Evolutionary conservation across 371 early-diverging fungal species (phyloP).

Genomic region (Funneliformis caledonium): DNA sequence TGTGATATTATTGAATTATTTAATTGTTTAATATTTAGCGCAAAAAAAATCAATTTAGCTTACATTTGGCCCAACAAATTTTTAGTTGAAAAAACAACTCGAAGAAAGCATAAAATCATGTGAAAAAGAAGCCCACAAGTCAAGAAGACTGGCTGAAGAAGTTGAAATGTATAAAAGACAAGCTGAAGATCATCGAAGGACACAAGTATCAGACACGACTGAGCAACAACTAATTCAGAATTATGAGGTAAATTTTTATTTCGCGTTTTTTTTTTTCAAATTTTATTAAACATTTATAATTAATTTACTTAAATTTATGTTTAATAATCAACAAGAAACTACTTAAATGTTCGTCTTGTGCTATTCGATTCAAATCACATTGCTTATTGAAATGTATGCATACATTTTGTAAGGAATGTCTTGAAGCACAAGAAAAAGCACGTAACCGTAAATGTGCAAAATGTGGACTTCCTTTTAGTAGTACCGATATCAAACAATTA

Average conservation of each 20-base stretch:
- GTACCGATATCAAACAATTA: constrained; percentile 89
- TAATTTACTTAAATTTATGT: constrained; percentile 35
- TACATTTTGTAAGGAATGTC: constrained; percentile 94
- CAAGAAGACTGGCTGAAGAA: constrained; percentile 38
- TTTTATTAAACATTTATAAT: background rate
- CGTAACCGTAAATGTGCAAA: constrained; percentile 98
- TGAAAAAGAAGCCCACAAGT: background rate
- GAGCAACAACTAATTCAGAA: background rate
- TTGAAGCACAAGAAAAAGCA: constrained; percentile 87
- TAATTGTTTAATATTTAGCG: background rate
- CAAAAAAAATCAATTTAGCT: background rate
- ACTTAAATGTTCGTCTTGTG: constrained; percentile 90
- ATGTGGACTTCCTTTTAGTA: constrained; percentile 92
- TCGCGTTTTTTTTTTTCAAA: background rate
- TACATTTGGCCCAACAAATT: background rate
- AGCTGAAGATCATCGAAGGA: constrained; percentile 57
- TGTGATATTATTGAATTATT: background rate
- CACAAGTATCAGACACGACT: constrained; percentile 45
- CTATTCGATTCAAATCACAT: constrained; percentile 82
- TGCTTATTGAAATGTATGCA: constrained; percentile 93
- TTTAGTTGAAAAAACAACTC: background rate
- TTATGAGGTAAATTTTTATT: constrained; percentile 1
- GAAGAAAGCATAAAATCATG: background rate
- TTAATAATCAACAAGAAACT: constrained; percentile 58
- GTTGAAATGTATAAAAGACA: constrained; percentile 57